A percentile compares a stretch with the other conserved stretches of the same genome.
Conservation (phyloP, 192 early-diverging fungal genomes). For the Irineochytrium annulatum region DNA sequence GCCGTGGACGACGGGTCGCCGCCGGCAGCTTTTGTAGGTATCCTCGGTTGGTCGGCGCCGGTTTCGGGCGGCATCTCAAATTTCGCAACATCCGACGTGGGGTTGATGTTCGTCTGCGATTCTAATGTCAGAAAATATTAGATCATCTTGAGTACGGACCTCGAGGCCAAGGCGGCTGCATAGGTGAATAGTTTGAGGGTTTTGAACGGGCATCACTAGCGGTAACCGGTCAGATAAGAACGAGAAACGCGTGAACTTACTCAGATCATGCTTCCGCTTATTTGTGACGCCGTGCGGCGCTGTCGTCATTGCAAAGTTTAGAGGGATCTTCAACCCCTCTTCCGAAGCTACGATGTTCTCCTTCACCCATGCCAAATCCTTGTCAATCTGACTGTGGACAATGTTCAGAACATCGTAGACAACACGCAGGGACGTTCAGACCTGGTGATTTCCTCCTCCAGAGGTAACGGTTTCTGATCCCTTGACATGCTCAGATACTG, state of each 20-base stretch:
- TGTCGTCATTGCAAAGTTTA: constrained; percentile 75
- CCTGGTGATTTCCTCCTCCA: constrained; percentile 36
- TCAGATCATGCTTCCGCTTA: neutral
- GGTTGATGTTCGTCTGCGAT: too few relatives aligned
- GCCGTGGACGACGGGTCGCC: too few relatives aligned
- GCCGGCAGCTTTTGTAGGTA: too few relatives aligned
- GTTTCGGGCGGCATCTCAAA: too few relatives aligned
- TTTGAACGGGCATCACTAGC: constrained; percentile 50
- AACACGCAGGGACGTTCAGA: constrained; percentile 13
- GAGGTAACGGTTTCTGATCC: constrained; percentile 48
- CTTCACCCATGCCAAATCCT: constrained; percentile 64
- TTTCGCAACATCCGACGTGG: too few relatives aligned
- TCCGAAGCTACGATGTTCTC: constrained; percentile 52
- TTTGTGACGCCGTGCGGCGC: constrained; percentile 29
- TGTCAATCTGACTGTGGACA: constrained; percentile 40
- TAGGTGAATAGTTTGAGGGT: constrained; percentile 81
- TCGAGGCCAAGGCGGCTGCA: constrained; percentile 41
- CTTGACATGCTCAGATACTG: constrained; percentile 26
- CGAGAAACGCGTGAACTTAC: neutral
- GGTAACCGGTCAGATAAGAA: constrained; percentile 4
- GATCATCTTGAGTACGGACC: too few relatives aligned
- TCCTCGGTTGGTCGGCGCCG: too few relatives aligned
- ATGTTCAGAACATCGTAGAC: neutral
- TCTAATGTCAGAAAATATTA: too few relatives aligned
- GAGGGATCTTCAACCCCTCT: constrained; percentile 62